These are phyloP conservation scores for Petrea volubilis DNA, from an alignment of 257 asterid species.

Conservation along the genomic window DNA sequence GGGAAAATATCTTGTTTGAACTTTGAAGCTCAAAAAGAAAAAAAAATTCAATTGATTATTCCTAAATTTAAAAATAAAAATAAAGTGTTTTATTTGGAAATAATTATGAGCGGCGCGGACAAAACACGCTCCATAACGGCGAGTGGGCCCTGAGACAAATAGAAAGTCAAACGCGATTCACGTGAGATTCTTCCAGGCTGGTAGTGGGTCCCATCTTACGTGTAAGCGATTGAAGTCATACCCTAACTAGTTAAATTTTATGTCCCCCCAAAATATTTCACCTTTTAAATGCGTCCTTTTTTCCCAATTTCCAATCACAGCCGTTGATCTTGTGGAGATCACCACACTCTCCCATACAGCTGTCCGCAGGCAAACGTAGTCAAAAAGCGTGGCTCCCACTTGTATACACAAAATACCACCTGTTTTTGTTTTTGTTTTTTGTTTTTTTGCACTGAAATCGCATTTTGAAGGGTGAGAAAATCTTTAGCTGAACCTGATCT, in stretches of 20 bases:
- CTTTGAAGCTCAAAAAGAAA: neutral
- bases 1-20: neutral
- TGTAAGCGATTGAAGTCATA: conserved; percentile 52
- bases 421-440: neutral
- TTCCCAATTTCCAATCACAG: conserved; percentile 15
- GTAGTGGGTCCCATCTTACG: conserved; percentile 41
- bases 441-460: neutral
- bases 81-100: neutral
- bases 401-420: neutral
- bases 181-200: conserved; percentile 77
- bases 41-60: neutral
- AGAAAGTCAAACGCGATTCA: conserved; percentile 39
- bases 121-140: conserved; percentile 31
- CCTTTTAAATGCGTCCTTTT: conserved; percentile 16
- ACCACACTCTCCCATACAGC: conserved; percentile 26
- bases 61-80: no score
- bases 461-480: no score
- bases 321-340: no score
- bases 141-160: conserved; percentile 48
- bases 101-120: conserved; percentile 3
- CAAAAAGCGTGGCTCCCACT: conserved; percentile 38
- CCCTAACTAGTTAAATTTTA: conserved; percentile 28
- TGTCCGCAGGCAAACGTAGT: conserved; percentile 29
- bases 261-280: neutral
- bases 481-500: no score